Base-by-base conservation (phyloP, 495 filamentous ascomycete species). In the Astrothelium subdiscretum region DNA sequence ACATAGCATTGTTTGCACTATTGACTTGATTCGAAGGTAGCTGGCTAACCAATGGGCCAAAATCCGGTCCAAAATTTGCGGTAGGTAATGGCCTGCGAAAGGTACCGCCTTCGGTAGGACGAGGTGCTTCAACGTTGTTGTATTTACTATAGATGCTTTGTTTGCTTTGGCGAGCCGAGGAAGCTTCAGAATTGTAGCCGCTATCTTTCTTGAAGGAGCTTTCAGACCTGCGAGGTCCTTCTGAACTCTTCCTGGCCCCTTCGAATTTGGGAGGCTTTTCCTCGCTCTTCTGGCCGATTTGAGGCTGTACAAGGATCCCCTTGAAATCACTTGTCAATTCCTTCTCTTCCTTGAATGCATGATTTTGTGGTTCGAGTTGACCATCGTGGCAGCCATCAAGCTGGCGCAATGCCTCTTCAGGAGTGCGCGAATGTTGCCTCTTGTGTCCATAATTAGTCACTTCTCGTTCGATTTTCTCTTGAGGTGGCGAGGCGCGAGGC, bases 351-450 rank as follows among this genome's bases (percentile, higher is more conserved):
- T 22, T 26, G 31, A 35, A 42, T 59, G 11, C 2, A 2, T 8
- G 10, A 12, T 59, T 24, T n/a, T 32, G 26, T 26, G 35, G 4
- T 59, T 10, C 31, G 35, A 20, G 0, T 35, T 12, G 26, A 32
- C 2, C 4, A 35, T 59, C 31, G 26, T 15, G 31, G 2, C 27
- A 59, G 18, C 57, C 57, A 35, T 35, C 67, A 3, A 67, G 60
- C 26, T 43, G 38, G 0, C 60, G 58, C 20, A 67, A 42, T 15
- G 67, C 65, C 8, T 62, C 65, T 15, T 60, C 63, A 2, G 67
- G 67, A 5, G 59, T 69, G 22, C 65, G 48, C 2, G 48, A 54
- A 27, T 27, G 48, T 15, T 54, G 48, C 20, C 24, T 29, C 24
- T 26, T 8, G 24, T 54, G 24, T 8, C 6, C 24, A 29, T 11